Evolutionary conservation across 192 early-diverging fungal species (phyloP).

Genomic region (Jimgerdemannia flammicorona): DNA sequence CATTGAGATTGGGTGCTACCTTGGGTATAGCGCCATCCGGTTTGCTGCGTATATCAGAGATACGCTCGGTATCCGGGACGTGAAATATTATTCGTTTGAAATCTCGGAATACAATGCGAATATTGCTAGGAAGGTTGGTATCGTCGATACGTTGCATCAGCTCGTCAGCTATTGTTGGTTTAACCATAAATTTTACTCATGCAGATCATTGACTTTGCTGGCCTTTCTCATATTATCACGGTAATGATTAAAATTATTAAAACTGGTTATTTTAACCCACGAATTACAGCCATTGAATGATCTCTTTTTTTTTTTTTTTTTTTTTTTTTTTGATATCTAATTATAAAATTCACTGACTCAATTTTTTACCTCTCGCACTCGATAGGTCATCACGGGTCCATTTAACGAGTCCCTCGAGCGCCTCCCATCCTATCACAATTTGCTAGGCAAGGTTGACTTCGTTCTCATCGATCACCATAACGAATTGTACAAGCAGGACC

Average conservation of each 20-base stretch:
- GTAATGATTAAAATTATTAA: not conserved
- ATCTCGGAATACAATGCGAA: constrained; percentile 5
- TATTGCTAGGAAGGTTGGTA: constrained; percentile 2
- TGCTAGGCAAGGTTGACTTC: constrained; percentile 10
- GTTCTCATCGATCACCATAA: constrained; percentile 19
- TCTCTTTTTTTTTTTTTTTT: too few relatives aligned
- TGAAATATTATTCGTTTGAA: constrained; percentile 10
- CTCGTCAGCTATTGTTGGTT: too few relatives aligned
- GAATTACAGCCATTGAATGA: too few relatives aligned
- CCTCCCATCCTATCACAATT: not conserved
- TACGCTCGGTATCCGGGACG: constrained; percentile 1
- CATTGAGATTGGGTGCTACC: constrained; percentile 13
- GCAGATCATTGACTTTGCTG: constrained; percentile 6
- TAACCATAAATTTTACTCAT: too few relatives aligned
- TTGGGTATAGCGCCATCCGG: constrained; percentile 17
- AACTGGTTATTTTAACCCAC: too few relatives aligned
- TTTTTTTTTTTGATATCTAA: not conserved
- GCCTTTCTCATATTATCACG: constrained; percentile 8
- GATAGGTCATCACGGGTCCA: constrained; percentile 9
- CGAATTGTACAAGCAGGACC: constrained; percentile 9
- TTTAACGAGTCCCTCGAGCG: not conserved
- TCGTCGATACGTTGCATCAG: not conserved
- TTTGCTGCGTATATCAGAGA: constrained; percentile 6
- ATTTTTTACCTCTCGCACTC: not conserved
- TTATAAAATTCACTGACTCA: not conserved